phyloP scores from a whole-genome alignment of 1,284 basidiomycete species.

The Sparassis latifolia region DNA sequence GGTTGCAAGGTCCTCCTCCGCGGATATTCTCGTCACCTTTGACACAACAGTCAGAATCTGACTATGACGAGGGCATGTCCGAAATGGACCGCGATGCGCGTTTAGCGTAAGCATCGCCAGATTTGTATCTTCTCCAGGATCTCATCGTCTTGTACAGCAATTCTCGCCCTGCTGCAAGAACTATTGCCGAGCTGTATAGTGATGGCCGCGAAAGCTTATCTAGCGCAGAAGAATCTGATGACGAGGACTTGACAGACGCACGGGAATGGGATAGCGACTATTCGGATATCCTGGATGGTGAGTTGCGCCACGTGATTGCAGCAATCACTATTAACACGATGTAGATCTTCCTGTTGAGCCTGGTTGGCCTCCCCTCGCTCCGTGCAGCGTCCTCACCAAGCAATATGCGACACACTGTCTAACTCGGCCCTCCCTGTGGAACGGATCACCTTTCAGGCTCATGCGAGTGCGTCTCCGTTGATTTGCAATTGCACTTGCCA shows the following conservation, averaged over 20 bases:
- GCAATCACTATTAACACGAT: background rate
- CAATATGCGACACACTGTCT: constrained; percentile 25
- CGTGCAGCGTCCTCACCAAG: constrained; percentile 22
- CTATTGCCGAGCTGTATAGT: constrained; percentile 16
- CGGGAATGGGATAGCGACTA: constrained; percentile 49
- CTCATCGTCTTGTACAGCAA: constrained; percentile 28
- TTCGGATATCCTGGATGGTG: constrained; percentile 31
- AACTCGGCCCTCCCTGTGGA: constrained; percentile 27
- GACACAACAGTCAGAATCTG: constrained; percentile 49
- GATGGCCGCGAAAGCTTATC: constrained; percentile 50
- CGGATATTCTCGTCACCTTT: constrained; percentile 3
- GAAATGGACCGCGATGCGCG: constrained; percentile 63
- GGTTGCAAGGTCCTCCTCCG: background rate
- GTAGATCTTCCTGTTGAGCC: constrained; percentile 9
- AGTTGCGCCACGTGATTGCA: background rate
- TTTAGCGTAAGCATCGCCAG: constrained; percentile 42
- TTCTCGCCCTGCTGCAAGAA: constrained; percentile 40
- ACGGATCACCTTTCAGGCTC: constrained; percentile 32
- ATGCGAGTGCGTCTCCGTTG: constrained; percentile 15
- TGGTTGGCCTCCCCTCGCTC: constrained; percentile 12
- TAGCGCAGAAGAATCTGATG: constrained; percentile 72
- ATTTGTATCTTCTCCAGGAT: background rate
- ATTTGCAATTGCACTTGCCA: background rate
- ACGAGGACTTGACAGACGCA: constrained; percentile 54
- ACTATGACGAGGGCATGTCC: constrained; percentile 53